These are phyloP conservation scores for Brassica incana DNA, from an alignment of 345 rosid genomes.

Conservation along the genomic window DNA sequence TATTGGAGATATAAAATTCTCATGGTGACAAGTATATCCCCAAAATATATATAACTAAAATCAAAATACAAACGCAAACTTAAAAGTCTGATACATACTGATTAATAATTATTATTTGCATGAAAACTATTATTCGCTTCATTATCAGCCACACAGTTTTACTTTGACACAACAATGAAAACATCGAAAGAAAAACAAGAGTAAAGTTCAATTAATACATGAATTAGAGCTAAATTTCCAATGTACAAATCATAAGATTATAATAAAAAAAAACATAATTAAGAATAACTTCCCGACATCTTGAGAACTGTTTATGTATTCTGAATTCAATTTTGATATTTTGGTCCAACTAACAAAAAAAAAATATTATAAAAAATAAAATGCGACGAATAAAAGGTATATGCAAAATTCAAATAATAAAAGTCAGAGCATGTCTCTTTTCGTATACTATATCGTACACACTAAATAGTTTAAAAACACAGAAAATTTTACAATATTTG, in stretches of 20 bases:
- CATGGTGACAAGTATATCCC: neutral
- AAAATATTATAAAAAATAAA: too few relatives aligned
- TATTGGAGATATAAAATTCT: neutral
- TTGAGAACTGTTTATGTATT: neutral
- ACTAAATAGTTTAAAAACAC: neutral
- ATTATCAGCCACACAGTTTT: neutral
- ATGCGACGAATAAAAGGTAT: neutral
- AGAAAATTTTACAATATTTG: too few relatives aligned
- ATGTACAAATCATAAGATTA: neutral
- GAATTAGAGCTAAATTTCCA: neutral
- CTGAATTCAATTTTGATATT: neutral
- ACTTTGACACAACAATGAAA: neutral
- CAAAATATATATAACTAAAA: too few relatives aligned
- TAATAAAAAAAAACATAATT: neutral
- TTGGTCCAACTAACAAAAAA: neutral
- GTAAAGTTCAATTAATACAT: too few relatives aligned
- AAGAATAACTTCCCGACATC: neutral
- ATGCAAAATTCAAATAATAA: too few relatives aligned
- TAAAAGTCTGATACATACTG: neutral
- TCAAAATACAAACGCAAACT: neutral
- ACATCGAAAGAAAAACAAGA: neutral
- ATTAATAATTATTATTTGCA: neutral
- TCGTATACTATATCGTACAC: neutral
- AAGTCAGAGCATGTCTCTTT: too few relatives aligned
- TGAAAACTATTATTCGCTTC: neutral